Percentiles rank a stretch among this genome's conserved stretches.
Evolutionary conservation across 2,329 filamentous ascomycete genomes (phyloP).

Genomic region (Claviceps quebecensis): DNA sequence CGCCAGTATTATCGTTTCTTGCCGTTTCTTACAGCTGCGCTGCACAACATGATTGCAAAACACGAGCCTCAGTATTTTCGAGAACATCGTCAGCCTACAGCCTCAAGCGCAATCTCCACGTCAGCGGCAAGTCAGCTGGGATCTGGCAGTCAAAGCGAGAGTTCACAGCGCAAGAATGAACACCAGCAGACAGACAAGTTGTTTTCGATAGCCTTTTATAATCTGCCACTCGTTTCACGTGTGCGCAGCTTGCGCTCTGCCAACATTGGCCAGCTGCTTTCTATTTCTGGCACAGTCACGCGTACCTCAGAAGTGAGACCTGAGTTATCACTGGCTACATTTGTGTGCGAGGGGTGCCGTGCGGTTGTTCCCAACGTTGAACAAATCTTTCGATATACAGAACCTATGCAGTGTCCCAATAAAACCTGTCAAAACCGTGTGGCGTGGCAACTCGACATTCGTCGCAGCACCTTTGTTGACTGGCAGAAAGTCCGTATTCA

Average conservation of each 20-base stretch:
- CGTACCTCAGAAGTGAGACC: conserved; percentile 93
- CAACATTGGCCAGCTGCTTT: conserved; percentile 85
- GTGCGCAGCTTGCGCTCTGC: conserved; percentile 74
- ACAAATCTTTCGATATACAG: conserved; percentile 94
- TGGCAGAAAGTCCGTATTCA: conserved; percentile 99
- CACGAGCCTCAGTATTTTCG: conserved; percentile 90
- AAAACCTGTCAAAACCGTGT: conserved; percentile 71
- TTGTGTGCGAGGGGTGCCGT: conserved; percentile 79
- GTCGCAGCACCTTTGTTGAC: conserved; percentile 94
- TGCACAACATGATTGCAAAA: conserved; percentile 89
- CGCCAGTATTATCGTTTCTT: conserved; percentile 90
- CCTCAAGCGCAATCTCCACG: conserved; percentile 56
- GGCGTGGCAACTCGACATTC: conserved; percentile 94
- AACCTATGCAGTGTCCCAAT: conserved; percentile 92
- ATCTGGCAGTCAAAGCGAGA: conserved; percentile 49
- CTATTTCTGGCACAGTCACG: conserved; percentile 93
- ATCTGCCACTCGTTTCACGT: conserved; percentile 73
- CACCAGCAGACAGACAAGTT: conserved; percentile 96
- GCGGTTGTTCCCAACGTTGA: conserved; percentile 80
- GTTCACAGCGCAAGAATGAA: conserved; percentile 65
- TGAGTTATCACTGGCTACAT: conserved; percentile 83
- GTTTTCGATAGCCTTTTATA: conserved; percentile 87
- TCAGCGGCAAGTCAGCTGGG: conserved; percentile 51
- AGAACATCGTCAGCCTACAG: conserved; percentile 74
- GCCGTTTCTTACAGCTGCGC: conserved; percentile 73